These are phyloP conservation scores for Coemansia sp. DNA, from an alignment of 192 early-diverging fungal species.

Conservation along the genomic window DNA sequence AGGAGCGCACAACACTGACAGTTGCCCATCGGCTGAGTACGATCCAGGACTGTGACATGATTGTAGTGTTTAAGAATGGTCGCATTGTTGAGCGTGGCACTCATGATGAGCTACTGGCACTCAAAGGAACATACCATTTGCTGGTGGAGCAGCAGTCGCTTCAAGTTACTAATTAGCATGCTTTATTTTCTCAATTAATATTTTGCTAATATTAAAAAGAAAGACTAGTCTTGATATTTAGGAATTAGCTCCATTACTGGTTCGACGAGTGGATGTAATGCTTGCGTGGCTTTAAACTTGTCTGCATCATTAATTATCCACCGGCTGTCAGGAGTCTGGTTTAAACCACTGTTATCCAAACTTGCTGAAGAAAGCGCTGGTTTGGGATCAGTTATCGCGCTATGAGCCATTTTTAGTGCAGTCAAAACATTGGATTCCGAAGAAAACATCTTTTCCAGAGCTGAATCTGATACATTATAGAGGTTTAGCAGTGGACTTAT, in stretches of 20 bases:
- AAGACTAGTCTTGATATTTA: not conserved
- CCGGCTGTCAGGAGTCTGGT: not conserved
- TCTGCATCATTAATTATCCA: not conserved
- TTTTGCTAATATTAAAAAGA: not conserved
- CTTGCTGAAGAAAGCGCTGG: not conserved
- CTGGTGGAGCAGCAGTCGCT: slow-evolving; percentile 66
- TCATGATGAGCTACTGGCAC: slow-evolving; percentile 63
- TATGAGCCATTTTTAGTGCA: not conserved
- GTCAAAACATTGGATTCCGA: not conserved
- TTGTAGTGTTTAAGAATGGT: slow-evolving; percentile 70
- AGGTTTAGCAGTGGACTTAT: not conserved
- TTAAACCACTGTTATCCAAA: not conserved
- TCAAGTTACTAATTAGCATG: slow-evolving; percentile 32
- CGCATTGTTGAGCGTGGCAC: slow-evolving; percentile 67
- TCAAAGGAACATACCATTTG: slow-evolving; percentile 61
- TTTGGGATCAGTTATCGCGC: not conserved
- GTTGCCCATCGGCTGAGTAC: slow-evolving; percentile 79
- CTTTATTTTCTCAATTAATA: not conserved
- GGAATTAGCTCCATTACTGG: not conserved
- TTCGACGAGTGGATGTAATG: not conserved
- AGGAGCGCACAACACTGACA: slow-evolving; percentile 73
- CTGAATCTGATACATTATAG: not conserved
- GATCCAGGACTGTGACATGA: slow-evolving; percentile 78
- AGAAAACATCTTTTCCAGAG: not conserved
- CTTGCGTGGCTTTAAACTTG: not conserved